Conservation (phyloP, 108 stramenopile species). For the Schizochytrium sp. region DNA sequence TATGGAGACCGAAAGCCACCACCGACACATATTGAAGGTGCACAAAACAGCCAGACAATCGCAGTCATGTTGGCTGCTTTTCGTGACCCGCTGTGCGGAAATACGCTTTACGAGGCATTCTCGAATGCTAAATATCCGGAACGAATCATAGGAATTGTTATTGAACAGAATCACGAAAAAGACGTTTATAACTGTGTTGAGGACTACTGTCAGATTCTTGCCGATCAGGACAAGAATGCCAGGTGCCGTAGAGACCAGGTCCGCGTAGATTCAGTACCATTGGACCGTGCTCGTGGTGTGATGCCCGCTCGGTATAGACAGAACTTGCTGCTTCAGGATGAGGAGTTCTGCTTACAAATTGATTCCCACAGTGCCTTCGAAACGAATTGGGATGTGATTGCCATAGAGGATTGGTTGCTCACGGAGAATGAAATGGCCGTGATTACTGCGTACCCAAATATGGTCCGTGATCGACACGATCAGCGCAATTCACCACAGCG, state of each 20-base stretch:
- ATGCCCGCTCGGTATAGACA: constrained; percentile 58
- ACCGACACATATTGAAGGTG: neutral
- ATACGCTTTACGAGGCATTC: constrained; percentile 27
- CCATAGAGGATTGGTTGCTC: constrained; percentile 18
- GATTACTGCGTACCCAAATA: constrained; percentile 58
- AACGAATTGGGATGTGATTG: constrained; percentile 18
- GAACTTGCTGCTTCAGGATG: constrained; percentile 20
- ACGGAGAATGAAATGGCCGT: constrained; percentile 53
- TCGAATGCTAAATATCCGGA: constrained; percentile 16
- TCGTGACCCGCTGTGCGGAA: constrained; percentile 39
- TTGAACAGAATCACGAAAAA: neutral
- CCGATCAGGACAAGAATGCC: neutral
- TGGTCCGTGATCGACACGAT: constrained; percentile 49
- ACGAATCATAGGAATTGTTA: constrained; percentile 3
- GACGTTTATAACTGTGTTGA: constrained; percentile 27
- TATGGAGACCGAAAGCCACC: neutral
- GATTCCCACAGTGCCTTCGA: constrained; percentile 60
- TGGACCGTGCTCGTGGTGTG: constrained; percentile 37
- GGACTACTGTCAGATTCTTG: constrained; percentile 1
- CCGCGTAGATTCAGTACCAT: neutral
- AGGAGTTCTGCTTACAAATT: constrained; percentile 55
- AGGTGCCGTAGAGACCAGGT: neutral
- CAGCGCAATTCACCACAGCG: constrained; percentile 31
- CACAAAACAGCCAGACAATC: neutral
- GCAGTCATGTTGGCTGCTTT: constrained; percentile 45